A percentile compares a stretch with the other conserved stretches of the same genome.
Evolutionary conservation across 805 yeast species (phyloP).

Genomic region (Starmerella etchellsii): DNA sequence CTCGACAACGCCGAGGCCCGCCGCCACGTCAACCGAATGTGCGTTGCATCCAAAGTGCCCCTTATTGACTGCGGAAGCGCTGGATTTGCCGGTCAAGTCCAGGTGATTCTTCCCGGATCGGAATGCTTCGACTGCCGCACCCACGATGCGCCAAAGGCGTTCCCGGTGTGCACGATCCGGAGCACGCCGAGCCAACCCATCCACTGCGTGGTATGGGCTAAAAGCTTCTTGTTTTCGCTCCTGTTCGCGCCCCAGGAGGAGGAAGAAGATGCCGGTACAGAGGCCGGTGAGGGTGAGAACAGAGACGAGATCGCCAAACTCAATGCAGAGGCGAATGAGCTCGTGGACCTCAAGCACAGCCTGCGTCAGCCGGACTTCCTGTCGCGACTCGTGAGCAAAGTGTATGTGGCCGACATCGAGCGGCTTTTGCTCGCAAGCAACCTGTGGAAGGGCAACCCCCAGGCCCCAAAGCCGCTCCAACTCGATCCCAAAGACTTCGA

Average conservation of each 20-base stretch:
- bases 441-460: constrained; percentile 55
- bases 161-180: constrained; percentile 92
- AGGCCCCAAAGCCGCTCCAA: constrained; percentile 52
- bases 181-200: constrained; percentile 94
- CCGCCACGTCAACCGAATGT: constrained; percentile 72
- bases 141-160: constrained; percentile 78
- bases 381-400: constrained; percentile 27
- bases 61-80: constrained; percentile 91
- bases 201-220: constrained; percentile 97
- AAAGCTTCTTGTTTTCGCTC: constrained; percentile 72
- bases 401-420: constrained; percentile 66
- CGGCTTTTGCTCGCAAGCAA: constrained; percentile 51
- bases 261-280: constrained; percentile 51
- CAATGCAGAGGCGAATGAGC: constrained; percentile 28
- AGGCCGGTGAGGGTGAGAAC: constrained; percentile 38
- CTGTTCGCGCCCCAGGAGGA: constrained; percentile 47
- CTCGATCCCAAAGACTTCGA: constrained; percentile 19
- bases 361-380: constrained; percentile 28
- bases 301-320: constrained; percentile 25
- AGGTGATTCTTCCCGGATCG: constrained; percentile 70
- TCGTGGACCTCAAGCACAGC: constrained; percentile 23
- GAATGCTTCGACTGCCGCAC: constrained; percentile 92
- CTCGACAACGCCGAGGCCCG: constrained; percentile 89
- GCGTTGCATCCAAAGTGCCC: constrained; percentile 59
- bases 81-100: constrained; percentile 88